phyloP scores from a whole-genome alignment of 352 stramenopile genomes.

The Pythium insidiosum region DNA sequence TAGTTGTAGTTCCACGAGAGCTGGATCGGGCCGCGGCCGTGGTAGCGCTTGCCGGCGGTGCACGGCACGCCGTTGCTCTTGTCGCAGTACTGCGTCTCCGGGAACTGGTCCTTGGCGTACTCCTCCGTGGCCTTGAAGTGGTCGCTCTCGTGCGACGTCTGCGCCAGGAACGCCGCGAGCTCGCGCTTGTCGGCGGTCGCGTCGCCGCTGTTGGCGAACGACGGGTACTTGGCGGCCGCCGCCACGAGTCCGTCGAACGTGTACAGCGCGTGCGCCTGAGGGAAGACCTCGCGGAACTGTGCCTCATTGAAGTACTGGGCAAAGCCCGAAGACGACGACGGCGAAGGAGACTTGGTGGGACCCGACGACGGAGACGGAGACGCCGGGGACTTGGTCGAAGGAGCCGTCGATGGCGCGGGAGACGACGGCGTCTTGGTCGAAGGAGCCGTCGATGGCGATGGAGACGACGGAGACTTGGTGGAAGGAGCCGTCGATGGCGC shows the following conservation, averaged over 20 bases:
- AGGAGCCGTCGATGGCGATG: too few relatives aligned
- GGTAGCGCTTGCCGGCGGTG: slow-evolving; percentile 5
- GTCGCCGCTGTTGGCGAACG: slow-evolving; percentile 11
- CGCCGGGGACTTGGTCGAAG: too few relatives aligned
- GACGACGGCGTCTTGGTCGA: too few relatives aligned
- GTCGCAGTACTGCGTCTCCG: slow-evolving; percentile 10
- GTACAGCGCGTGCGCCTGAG: slow-evolving; percentile 14
- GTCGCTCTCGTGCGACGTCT: slow-evolving; percentile 8
- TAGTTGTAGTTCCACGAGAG: slow-evolving; percentile 22
- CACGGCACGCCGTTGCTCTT: slow-evolving; percentile 4
- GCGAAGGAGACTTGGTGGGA: too few relatives aligned
- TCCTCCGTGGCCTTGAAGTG: slow-evolving; percentile 11
- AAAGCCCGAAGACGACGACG: too few relatives aligned
- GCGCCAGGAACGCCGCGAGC: slow-evolving; percentile 13
- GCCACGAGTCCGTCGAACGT: slow-evolving; percentile 7
- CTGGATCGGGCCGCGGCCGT: slow-evolving; percentile 15
- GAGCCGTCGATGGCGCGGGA: too few relatives aligned
- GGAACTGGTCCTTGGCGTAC: neutral
- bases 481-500: too few relatives aligned
- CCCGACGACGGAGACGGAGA: too few relatives aligned
- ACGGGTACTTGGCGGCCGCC: slow-evolving; percentile 9
- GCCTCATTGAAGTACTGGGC: slow-evolving; percentile 7
- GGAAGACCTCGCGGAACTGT: slow-evolving; percentile 10
- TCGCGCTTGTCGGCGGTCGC: slow-evolving; percentile 6
- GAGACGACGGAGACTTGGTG: too few relatives aligned